phyloP scores from a whole-genome alignment of 164 flowering plant species.

The Stephania cephalantha region DNA sequence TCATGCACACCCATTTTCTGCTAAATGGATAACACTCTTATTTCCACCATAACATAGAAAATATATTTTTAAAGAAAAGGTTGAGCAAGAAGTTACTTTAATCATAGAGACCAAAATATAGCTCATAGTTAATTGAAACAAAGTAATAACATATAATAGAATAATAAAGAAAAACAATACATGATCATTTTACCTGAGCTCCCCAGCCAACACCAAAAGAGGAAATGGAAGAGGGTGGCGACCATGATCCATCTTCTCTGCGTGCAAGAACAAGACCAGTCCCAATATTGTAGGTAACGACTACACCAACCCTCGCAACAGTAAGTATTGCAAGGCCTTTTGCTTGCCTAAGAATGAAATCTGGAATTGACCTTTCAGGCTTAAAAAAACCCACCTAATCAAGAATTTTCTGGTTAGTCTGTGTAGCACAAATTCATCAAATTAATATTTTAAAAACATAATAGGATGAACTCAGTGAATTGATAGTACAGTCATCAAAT shows the following conservation, averaged over 20 bases:
- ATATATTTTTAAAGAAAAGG: background rate
- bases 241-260: slow-evolving; percentile 94
- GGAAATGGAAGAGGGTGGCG: slow-evolving; percentile 91
- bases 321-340: slow-evolving; percentile 94
- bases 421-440: background rate
- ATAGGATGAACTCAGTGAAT: background rate
- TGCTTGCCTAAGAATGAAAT: slow-evolving; percentile 59
- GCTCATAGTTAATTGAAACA: background rate
- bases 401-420: slow-evolving; percentile 9
- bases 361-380: slow-evolving; percentile 84
- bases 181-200: slow-evolving; percentile 57
- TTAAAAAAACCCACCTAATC: slow-evolving; percentile 58
- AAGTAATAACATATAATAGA: background rate
- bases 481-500: background rate
- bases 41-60: background rate
- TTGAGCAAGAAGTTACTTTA: background rate
- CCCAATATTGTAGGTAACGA: slow-evolving; percentile 89
- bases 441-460: background rate
- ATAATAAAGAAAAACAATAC: background rate
- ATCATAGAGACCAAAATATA: background rate
- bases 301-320: slow-evolving; percentile 72
- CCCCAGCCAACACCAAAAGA: slow-evolving; percentile 96
- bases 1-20: background rate
- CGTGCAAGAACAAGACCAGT: slow-evolving; percentile 91
- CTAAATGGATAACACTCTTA: background rate